phyloP scores from a whole-genome alignment of 352 stramenopile genomes.

The Thraustotheca clavata region DNA sequence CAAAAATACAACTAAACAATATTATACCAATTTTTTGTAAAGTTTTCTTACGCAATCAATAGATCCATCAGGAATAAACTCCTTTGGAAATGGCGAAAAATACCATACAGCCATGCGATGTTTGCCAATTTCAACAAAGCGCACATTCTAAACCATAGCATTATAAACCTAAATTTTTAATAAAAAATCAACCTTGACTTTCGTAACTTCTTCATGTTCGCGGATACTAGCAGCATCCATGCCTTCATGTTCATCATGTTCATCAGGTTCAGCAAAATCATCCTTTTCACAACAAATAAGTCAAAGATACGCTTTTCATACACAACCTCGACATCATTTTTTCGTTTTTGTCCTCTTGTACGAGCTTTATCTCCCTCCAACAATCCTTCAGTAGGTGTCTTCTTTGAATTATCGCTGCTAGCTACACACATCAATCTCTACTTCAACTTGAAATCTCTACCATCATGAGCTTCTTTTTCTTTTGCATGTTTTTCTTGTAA shows the following conservation, averaged over 20 bases:
- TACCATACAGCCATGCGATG: conserved; percentile 96
- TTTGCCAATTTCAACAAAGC: conserved; percentile 90
- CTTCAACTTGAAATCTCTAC: background rate
- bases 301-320: no score
- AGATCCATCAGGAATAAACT: conserved; percentile 83
- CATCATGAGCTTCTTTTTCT: conserved; percentile 40
- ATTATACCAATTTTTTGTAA: background rate
- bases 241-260: conserved; percentile 96
- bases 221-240: conserved; percentile 95
- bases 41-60: conserved; percentile 62
- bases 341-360: conserved; percentile 68
- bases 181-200: conserved; percentile 71
- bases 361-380: conserved; percentile 24
- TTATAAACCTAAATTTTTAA: background rate
- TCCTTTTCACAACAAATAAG: conserved; percentile 23
- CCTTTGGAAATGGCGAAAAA: conserved; percentile 96
- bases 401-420: background rate
- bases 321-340: conserved; percentile 36
- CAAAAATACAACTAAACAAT: conserved; percentile 73
- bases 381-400: background rate
- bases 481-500: conserved; percentile 69
- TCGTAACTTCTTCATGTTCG: conserved; percentile 98
- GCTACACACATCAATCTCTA: background rate
- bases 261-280: conserved; percentile 73
- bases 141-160: conserved; percentile 85